Conservation (phyloP, 495 filamentous ascomycete species). For the Xylaria nigripes region DNA sequence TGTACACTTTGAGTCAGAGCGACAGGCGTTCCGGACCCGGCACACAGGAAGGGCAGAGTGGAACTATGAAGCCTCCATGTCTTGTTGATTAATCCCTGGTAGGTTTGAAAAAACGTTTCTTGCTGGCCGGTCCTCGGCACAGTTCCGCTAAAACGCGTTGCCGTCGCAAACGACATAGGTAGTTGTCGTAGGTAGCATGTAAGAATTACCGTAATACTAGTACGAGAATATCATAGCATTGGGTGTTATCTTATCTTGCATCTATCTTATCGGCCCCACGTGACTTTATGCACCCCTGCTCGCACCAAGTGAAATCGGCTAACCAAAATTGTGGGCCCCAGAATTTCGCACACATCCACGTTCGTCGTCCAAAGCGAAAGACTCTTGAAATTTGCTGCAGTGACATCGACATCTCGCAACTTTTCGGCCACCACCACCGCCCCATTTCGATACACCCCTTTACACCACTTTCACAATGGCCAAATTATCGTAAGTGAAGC, state of each 20-base stretch:
- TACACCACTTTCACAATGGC: slow-evolving; percentile 40
- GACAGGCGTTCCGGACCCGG: slow-evolving; percentile 15
- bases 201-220: too few species aligned
- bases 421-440: slow-evolving; percentile 12
- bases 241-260: not conserved
- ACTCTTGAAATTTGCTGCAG: slow-evolving; percentile 9
- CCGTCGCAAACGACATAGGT: not conserved
- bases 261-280: slow-evolving; percentile 2
- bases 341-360: slow-evolving; percentile 8
- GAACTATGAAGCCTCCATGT: not conserved
- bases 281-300: not conserved
- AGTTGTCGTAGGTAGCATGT: too few species aligned
- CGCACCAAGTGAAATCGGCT: slow-evolving; percentile 7
- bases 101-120: not conserved
- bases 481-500: slow-evolving; percentile 40
- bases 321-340: slow-evolving; percentile 7
- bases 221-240: not conserved
- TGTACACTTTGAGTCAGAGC: slow-evolving; percentile 11
- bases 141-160: not conserved
- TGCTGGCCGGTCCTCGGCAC: not conserved
- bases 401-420: slow-evolving; percentile 11
- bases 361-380: not conserved
- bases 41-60: slow-evolving; percentile 3
- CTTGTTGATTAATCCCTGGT: not conserved
- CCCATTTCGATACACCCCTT: slow-evolving; percentile 11